These are phyloP conservation scores for Saturnispora quitensis DNA, from an alignment of 805 yeast genomes.

Conservation along the genomic window DNA sequence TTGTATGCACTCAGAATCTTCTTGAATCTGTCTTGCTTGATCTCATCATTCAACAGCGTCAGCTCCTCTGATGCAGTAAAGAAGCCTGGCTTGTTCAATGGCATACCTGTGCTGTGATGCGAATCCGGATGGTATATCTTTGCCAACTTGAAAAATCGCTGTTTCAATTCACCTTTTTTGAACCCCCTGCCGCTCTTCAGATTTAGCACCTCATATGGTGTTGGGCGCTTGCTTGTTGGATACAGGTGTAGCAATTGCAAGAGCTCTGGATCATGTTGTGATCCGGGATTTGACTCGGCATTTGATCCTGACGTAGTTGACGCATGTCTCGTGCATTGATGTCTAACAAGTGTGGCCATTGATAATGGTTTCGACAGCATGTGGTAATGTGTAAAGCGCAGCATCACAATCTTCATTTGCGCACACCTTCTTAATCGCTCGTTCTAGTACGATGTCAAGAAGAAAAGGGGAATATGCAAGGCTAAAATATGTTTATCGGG, in stretches of 20 bases:
- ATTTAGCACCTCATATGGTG: slow-evolving; percentile 65
- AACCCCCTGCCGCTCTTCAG: slow-evolving; percentile 27
- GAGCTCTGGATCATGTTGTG: slow-evolving; percentile 16
- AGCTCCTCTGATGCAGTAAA: background rate
- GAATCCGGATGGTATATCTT: slow-evolving; percentile 79
- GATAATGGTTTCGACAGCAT: background rate
- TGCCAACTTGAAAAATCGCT: slow-evolving; percentile 50
- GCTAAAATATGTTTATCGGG: background rate
- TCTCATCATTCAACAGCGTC: slow-evolving; percentile 13
- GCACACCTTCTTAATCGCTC: too few relatives aligned
- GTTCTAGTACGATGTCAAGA: too few relatives aligned
- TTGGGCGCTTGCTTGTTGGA: slow-evolving; percentile 45
- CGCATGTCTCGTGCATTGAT: background rate
- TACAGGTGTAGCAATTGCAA: slow-evolving; percentile 21
- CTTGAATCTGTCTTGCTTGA: slow-evolving; percentile 42
- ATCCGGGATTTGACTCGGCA: slow-evolving; percentile 4
- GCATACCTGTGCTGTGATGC: slow-evolving; percentile 17
- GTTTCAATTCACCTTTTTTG: slow-evolving; percentile 33
- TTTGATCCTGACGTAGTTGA: background rate
- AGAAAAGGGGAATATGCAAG: too few relatives aligned
- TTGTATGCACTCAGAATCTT: slow-evolving; percentile 49
- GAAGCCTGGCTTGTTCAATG: slow-evolving; percentile 9
- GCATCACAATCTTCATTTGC: background rate
- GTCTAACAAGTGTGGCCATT: background rate
- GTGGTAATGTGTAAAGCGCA: background rate